A percentile compares a stretch with the other conserved stretches of the same genome.
Evolutionary conservation across 768 basidiomycete species (phyloP).

Genomic region (Suillus bovinus): DNA sequence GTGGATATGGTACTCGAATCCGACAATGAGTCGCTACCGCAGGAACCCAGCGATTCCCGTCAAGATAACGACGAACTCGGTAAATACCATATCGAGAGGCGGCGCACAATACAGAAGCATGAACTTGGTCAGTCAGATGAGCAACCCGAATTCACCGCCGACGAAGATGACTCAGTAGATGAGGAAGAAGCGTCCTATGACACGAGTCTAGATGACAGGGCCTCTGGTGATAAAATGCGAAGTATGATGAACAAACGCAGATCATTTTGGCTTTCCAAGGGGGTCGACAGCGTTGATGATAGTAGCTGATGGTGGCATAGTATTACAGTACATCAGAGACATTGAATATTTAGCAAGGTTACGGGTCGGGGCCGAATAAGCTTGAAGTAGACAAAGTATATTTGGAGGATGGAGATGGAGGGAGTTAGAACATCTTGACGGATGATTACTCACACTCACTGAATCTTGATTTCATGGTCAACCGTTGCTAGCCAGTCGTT

Average conservation of each 20-base stretch:
- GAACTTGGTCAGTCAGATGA: slow-evolving; percentile 31
- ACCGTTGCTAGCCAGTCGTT: slow-evolving; percentile 7
- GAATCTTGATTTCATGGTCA: slow-evolving; percentile 11
- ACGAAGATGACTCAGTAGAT: slow-evolving; percentile 19
- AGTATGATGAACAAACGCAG: slow-evolving; percentile 33
- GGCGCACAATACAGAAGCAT: slow-evolving; percentile 49
- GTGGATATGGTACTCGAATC: slow-evolving; percentile 36
- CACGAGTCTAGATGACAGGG: slow-evolving; percentile 14
- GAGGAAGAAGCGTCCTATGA: slow-evolving; percentile 5
- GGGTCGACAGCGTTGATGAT: slow-evolving; percentile 27
- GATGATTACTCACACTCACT: slow-evolving; percentile 1
- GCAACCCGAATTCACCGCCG: slow-evolving; percentile 25
- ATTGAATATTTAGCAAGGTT: neutral
- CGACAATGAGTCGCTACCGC: slow-evolving; percentile 18
- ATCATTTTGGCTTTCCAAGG: slow-evolving; percentile 63
- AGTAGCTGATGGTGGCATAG: slow-evolving; percentile 9
- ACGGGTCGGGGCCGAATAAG: neutral
- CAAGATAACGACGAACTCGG: slow-evolving; percentile 53
- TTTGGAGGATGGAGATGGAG: neutral
- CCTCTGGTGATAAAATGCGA: slow-evolving; percentile 26
- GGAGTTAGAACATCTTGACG: neutral
- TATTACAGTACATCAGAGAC: neutral
- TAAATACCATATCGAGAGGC: slow-evolving; percentile 53
- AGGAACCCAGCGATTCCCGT: slow-evolving; percentile 11
- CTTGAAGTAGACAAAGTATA: slow-evolving; percentile 4